These are phyloP conservation scores for Paramecium sonneborni DNA, from an alignment of 73 alveolate species.

Conservation along the genomic window DNA sequence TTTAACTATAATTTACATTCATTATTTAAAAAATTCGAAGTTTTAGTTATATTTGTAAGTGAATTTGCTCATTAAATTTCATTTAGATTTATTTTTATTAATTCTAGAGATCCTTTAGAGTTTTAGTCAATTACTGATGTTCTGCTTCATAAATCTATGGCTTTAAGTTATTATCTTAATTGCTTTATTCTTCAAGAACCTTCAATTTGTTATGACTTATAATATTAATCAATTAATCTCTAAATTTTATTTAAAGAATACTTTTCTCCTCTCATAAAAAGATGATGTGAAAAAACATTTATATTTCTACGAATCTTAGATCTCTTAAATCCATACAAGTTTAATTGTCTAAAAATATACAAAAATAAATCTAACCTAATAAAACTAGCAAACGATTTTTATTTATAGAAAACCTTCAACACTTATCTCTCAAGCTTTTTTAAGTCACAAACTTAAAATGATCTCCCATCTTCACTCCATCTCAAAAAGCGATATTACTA, in stretches of 20 bases:
- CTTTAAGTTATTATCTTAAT: conserved; percentile 19
- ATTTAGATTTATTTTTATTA: background rate
- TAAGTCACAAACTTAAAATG: background rate
- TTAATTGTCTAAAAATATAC: background rate
- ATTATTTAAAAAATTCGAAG: background rate
- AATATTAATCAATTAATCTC: background rate
- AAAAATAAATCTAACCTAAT: background rate
- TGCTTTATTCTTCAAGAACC: background rate
- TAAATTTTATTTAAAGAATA: background rate
- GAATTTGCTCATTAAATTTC: background rate
- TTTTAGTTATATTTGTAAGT: background rate
- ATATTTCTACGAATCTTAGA: background rate
- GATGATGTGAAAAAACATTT: background rate
- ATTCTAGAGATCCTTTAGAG: background rate
- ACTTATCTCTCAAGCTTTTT: background rate
- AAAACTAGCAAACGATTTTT: conserved; percentile 39
- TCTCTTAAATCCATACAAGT: conserved; percentile 51
- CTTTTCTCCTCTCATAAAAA: background rate
- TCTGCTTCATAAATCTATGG: background rate
- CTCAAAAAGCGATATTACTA: background rate
- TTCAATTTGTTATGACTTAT: background rate
- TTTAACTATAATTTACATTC: background rate
- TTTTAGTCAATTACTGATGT: background rate
- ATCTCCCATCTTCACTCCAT: conserved; percentile 32
- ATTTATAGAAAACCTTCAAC: background rate